Conservation (phyloP, 176 grass and related monocot species). For the Oryza meyeriana region DNA sequence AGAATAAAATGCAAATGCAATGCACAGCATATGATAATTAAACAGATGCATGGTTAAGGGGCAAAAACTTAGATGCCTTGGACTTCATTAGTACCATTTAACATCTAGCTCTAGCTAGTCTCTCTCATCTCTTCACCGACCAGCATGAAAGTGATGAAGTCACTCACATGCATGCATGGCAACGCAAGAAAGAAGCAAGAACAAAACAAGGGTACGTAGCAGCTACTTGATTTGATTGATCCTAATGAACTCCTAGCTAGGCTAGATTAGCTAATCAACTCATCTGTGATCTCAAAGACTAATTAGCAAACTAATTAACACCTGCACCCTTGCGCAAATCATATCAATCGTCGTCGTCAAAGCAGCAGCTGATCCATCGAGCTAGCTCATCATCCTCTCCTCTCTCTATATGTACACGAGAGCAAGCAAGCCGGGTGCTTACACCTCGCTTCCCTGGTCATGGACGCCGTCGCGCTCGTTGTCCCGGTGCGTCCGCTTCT, state of each 20-base stretch:
- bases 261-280: not conserved
- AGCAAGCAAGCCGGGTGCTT: not conserved
- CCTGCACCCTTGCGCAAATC: constrained; percentile 8
- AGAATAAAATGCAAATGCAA: not conserved
- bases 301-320: constrained; percentile 10
- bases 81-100: not conserved
- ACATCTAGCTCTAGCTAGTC: not conserved
- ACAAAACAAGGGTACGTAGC: not conserved
- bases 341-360: not conserved
- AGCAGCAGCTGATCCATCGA: not conserved
- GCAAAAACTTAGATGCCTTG: not conserved
- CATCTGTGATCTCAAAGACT: not conserved
- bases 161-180: not conserved
- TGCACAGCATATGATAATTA: not conserved
- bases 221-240: not conserved
- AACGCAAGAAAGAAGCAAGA: not conserved
- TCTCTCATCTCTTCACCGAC: constrained; percentile 3
- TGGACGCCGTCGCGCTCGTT: constrained; percentile 23
- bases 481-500: constrained; percentile 53
- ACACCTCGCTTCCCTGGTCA: constrained; percentile 44
- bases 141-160: not conserved
- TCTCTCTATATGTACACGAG: constrained; percentile 42
- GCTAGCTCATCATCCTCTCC: not conserved
- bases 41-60: not conserved
- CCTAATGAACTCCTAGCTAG: not conserved